Evolutionary conservation across 2,329 filamentous ascomycete genomes (phyloP).

Genomic region (Blumeriella jaapii): DNA sequence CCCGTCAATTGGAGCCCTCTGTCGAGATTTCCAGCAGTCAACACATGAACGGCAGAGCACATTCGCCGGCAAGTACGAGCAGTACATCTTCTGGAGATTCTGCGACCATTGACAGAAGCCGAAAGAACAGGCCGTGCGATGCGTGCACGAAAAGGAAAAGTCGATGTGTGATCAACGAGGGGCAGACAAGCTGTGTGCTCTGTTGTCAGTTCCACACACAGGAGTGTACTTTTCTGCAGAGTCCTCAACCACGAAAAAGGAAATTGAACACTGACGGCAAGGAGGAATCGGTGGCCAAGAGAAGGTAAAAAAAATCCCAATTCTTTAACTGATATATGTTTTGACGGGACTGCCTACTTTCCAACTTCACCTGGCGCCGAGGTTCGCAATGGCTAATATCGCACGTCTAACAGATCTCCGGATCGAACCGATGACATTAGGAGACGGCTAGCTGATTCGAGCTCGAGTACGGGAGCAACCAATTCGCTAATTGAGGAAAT

Average conservation of each 20-base stretch:
- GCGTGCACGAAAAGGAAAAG: conserved; percentile 63
- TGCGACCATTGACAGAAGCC: conserved; percentile 32
- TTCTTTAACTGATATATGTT: neutral
- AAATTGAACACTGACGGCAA: conserved; percentile 51
- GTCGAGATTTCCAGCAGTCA: conserved; percentile 15
- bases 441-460: conserved; percentile 42
- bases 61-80: conserved; percentile 36
- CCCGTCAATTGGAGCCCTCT: conserved; percentile 24
- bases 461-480: conserved; percentile 50
- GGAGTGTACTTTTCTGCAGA: conserved; percentile 68
- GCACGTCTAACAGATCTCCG: conserved; percentile 38
- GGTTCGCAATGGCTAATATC: conserved; percentile 13
- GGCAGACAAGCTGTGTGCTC: conserved; percentile 58
- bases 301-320: conserved; percentile 48
- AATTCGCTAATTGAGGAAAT: conserved; percentile 57
- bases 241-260: conserved; percentile 67
- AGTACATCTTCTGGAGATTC: conserved; percentile 42
- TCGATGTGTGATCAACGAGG: conserved; percentile 70
- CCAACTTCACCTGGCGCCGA: conserved; percentile 6
- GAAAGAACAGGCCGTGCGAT: conserved; percentile 51
- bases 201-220: conserved; percentile 70
- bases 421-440: conserved; percentile 42
- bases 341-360: conserved; percentile 10
- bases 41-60: conserved; percentile 15
- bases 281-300: conserved; percentile 51